Conservation (phyloP, 2,329 filamentous ascomycete species). For the Fusarium begoniae region DNA sequence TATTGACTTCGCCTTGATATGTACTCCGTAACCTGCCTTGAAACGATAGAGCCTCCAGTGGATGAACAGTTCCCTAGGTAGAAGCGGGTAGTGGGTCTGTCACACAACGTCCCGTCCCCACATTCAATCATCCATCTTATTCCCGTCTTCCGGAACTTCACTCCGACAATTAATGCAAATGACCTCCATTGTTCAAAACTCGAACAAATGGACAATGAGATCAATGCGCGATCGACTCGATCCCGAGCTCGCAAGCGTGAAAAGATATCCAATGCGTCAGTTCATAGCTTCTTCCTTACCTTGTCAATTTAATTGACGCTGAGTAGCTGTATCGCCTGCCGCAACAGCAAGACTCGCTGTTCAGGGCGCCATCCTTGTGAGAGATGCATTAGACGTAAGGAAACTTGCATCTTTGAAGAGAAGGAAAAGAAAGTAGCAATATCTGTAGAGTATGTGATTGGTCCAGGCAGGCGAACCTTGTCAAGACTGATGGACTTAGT, state of each 20-base stretch:
- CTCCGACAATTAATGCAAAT: not conserved
- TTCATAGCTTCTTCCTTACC: not conserved
- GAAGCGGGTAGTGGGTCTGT: not conserved
- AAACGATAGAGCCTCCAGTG: not conserved
- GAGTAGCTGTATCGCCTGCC: slow-evolving; percentile 28
- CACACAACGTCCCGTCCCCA: not conserved
- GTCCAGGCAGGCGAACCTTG: not conserved
- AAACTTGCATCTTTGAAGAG: slow-evolving; percentile 28
- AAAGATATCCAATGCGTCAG: slow-evolving; percentile 24
- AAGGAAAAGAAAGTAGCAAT: slow-evolving; percentile 30
- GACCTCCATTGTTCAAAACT: not conserved
- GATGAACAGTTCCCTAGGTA: not conserved
- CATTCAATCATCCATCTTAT: not conserved
- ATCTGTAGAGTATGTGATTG: slow-evolving; percentile 17
- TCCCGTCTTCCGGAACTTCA: not conserved
- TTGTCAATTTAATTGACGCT: not conserved
- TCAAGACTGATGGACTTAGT: not conserved
- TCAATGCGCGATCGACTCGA: not conserved
- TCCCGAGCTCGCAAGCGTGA: slow-evolving; percentile 1
- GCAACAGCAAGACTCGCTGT: slow-evolving; percentile 32
- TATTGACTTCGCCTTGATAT: not conserved
- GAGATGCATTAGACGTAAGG: slow-evolving; percentile 25
- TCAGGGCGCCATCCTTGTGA: slow-evolving; percentile 31
- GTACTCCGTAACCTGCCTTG: not conserved
- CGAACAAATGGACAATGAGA: slow-evolving; percentile 5